phyloP scores from a whole-genome alignment of 2,329 filamentous ascomycete genomes.

The Tolypocladium album region DNA sequence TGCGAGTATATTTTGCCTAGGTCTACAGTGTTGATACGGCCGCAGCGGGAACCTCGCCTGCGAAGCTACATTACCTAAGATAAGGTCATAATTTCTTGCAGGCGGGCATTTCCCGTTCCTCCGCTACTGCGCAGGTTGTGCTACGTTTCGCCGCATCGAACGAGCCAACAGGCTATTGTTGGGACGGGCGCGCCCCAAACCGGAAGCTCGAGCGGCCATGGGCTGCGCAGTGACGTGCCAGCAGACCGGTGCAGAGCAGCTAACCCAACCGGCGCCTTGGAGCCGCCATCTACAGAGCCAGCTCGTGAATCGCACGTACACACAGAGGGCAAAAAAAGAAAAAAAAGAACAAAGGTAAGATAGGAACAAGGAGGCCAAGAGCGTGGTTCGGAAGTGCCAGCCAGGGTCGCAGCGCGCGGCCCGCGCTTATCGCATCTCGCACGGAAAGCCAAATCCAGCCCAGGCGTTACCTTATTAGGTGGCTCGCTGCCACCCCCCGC shows the following conservation, averaged over 20 bases:
- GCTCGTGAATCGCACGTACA: not conserved
- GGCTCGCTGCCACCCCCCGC: not conserved
- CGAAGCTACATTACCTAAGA: too few species aligned
- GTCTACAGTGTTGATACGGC: too few species aligned
- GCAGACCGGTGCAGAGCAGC: not conserved
- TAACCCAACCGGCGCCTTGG: not conserved
- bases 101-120: too few species aligned
- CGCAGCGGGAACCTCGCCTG: not conserved
- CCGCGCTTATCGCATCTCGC: not conserved
- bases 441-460: not conserved
- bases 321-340: too few species aligned
- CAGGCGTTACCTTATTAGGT: not conserved
- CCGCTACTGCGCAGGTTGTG: not conserved
- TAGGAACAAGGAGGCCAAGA: too few species aligned
- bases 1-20: not conserved
- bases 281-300: too few species aligned
- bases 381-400: too few species aligned
- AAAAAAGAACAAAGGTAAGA: not conserved
- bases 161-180: not conserved
- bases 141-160: not conserved
- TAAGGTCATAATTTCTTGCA: too few species aligned
- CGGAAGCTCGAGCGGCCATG: not conserved
- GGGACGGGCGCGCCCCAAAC: not conserved
- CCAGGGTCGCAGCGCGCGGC: too few species aligned
- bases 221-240: too few species aligned